These are phyloP conservation scores for Solanum phureja DNA, from an alignment of 257 asterid species.

Conservation along the genomic window DNA sequence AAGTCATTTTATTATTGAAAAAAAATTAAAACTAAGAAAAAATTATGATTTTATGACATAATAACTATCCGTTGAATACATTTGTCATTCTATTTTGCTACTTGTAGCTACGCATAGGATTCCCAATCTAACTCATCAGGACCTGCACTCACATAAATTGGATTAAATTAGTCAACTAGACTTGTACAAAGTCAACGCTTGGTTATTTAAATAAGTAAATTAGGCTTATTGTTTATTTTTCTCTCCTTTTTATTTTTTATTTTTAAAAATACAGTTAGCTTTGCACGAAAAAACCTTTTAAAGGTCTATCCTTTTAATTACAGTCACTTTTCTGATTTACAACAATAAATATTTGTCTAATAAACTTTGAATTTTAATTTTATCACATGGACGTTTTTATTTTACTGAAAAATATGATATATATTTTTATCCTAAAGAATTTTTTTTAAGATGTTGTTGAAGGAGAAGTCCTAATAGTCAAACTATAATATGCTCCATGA, in stretches of 20 bases:
- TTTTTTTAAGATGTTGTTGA: background rate
- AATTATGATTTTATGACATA: background rate
- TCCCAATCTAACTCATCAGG: background rate
- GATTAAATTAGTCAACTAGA: background rate
- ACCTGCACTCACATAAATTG: background rate
- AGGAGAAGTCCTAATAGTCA: background rate
- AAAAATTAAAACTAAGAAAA: too few relatives aligned
- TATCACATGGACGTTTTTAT: background rate
- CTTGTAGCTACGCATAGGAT: background rate
- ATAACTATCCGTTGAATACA: too few relatives aligned
- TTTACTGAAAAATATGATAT: background rate
- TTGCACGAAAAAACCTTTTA: background rate
- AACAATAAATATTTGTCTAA: background rate
- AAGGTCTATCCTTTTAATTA: background rate
- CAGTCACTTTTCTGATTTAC: background rate
- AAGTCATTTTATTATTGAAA: too few relatives aligned
- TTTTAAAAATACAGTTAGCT: background rate
- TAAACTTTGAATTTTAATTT: background rate
- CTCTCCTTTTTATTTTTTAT: background rate
- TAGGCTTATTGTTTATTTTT: background rate
- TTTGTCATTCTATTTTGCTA: background rate
- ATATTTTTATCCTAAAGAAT: background rate
- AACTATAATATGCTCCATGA: background rate
- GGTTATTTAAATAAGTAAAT: background rate
- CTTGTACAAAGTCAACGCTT: background rate